Percentiles rank a stretch among this genome's conserved stretches.
Evolutionary conservation across 768 basidiomycete species (phyloP).

Genomic region (Auricularia sp.): DNA sequence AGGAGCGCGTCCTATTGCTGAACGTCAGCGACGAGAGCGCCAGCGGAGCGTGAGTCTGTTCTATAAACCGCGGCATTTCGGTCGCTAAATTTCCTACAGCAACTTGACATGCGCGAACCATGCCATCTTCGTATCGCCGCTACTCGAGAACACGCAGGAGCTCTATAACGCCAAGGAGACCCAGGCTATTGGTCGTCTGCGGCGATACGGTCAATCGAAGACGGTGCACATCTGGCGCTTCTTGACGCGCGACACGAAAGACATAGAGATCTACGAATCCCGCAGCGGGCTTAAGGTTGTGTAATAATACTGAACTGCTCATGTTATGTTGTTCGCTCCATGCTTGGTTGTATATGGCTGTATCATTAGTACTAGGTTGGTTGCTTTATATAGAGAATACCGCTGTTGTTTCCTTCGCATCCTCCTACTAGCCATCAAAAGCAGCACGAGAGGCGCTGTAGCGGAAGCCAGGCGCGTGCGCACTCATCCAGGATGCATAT

Average conservation of each 20-base stretch:
- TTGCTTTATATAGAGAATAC: no score
- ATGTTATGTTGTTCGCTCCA: not conserved
- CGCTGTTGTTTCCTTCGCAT: no score
- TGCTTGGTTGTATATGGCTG: not conserved
- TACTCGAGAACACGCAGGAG: constrained; percentile 72
- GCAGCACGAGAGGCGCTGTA: no score
- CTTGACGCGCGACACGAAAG: constrained; percentile 79
- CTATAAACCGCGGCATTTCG: not conserved
- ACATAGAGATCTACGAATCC: constrained; percentile 70
- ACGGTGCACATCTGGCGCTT: constrained; percentile 77
- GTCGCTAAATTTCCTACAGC: constrained; percentile 10
- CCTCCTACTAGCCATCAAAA: no score
- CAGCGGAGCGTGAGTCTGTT: constrained; percentile 48
- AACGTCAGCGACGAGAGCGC: constrained; percentile 94
- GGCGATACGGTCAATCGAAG: constrained; percentile 74
- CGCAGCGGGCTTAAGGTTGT: not conserved
- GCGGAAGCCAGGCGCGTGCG: no score
- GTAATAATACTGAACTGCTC: constrained; percentile 11
- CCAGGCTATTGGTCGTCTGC: constrained; percentile 73
- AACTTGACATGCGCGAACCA: constrained; percentile 92
- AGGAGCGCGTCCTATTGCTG: constrained; percentile 65
- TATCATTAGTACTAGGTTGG: not conserved
- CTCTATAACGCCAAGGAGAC: constrained; percentile 78
- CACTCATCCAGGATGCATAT: no score
- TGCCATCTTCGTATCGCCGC: constrained; percentile 87